A percentile compares a stretch with the other conserved stretches of the same genome.
phyloP scores from a whole-genome alignment of 2,329 filamentous ascomycete species.

The Fusarium multiceps region DNA sequence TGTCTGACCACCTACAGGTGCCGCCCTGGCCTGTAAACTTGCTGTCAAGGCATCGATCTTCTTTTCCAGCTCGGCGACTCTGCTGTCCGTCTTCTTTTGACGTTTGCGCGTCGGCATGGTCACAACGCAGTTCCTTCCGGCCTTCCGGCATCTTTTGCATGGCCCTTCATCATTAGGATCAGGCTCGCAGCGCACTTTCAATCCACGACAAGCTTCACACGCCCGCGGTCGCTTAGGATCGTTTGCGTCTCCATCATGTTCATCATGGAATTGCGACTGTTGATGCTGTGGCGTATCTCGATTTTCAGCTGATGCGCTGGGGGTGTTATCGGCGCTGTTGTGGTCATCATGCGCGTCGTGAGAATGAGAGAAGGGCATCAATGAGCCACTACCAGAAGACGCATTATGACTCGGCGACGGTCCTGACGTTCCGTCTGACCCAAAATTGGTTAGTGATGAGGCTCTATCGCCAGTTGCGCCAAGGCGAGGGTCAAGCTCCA shows the following conservation, averaged over 20 bases:
- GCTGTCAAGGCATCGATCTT: constrained; percentile 92
- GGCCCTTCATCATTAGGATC: constrained; percentile 73
- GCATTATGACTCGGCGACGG: constrained; percentile 35
- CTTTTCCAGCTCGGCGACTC: constrained; percentile 90
- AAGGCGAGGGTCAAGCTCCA: constrained; percentile 52
- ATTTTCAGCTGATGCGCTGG: constrained; percentile 41
- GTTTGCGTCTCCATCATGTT: constrained; percentile 39
- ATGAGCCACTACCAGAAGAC: constrained; percentile 5
- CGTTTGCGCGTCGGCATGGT: constrained; percentile 81
- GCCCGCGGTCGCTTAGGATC: constrained; percentile 76
- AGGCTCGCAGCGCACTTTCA: constrained; percentile 88
- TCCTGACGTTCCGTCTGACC: constrained; percentile 23
- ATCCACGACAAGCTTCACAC: constrained; percentile 78
- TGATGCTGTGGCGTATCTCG: constrained; percentile 27
- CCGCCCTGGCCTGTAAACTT: constrained; percentile 71
- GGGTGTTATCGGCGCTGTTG: constrained; percentile 30
- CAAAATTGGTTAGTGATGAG: constrained; percentile 27
- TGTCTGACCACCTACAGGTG: constrained; percentile 30
- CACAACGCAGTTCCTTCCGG: constrained; percentile 79
- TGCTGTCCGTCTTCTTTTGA: constrained; percentile 90
- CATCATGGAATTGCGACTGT: constrained; percentile 34
- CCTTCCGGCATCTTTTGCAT: constrained; percentile 83
- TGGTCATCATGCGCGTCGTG: constrained; percentile 26
- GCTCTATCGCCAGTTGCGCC: constrained; percentile 42
- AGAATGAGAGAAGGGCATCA: constrained; percentile 28